Base-by-base conservation (phyloP, 2,329 filamentous ascomycete genomes). In the Pestalotiopsis sp. region DNA sequence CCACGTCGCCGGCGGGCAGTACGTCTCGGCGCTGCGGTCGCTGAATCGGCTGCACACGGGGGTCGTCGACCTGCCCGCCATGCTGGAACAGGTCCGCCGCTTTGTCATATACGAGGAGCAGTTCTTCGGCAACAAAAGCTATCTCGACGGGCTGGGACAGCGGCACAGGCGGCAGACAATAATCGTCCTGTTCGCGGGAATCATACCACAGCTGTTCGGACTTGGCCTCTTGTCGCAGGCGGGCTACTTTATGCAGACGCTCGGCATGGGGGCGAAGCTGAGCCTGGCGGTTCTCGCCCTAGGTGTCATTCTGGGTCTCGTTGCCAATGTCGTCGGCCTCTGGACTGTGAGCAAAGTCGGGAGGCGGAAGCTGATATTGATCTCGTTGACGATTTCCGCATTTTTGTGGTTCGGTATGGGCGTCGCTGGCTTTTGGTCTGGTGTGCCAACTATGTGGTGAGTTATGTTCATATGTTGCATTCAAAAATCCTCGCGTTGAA, bases 31-130 rank as follows among this genome's bases (percentile, higher is more conserved):
- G 1, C 75, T 84, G 69, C 76, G 78, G 68, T 81, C 85, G 14
- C 84, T 88, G 73, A 80, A 79, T 65, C 83, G 85, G 61, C 83
- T 90, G 64, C 83, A 87, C 70, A 81, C 83, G 0, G 67, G 74
- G 0, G 77, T 76, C 4, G 74, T 76, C 1, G 79, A 83, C 41
- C 6, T 41, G 31, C 59, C 59, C 17, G 36, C 59, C 59, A 80
- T 82, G 0, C 76, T 85, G 6, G 73, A 78, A 11, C 79, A 82
- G 23, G 83, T 89, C 68, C 80, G 83, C 70, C 78, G 81, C n/a
- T 85, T 87, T 67, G 80, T 84, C 27, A 82, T 85, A 70, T 80
- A 83, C 66, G 78, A 81, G 5, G 73, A 73, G 2, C 74, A 74
- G 3, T 69, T 75, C 11, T 75, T 75, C 4, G 71, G 76, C 0